Evolutionary conservation across 352 stramenopile genomes (phyloP).

Genomic region (Phytophthora capsici): DNA sequence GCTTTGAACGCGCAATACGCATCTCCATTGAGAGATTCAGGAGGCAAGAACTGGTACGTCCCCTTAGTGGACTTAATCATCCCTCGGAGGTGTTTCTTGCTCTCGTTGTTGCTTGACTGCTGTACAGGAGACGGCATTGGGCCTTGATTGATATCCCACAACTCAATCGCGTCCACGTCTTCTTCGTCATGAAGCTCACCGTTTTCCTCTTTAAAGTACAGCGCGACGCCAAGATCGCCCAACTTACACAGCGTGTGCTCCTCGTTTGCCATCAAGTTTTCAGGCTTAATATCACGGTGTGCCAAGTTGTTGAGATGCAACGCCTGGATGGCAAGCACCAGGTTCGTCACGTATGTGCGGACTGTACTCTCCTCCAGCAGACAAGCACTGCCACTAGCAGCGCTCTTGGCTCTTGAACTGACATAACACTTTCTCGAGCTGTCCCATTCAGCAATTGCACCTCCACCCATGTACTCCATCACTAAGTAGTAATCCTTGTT

Average conservation of each 20-base stretch:
- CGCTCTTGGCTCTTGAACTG: constrained; percentile 44
- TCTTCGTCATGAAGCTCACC: constrained; percentile 58
- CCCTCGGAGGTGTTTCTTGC: constrained; percentile 27
- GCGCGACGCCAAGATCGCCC: constrained; percentile 82
- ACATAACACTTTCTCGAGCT: constrained; percentile 69
- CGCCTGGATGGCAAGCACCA: constrained; percentile 74
- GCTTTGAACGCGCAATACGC: constrained; percentile 85
- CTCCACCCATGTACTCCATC: constrained; percentile 89
- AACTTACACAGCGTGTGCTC: constrained; percentile 72
- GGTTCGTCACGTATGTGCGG: constrained; percentile 60
- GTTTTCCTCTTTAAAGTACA: constrained; percentile 73
- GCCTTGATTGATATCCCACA: constrained; percentile 49
- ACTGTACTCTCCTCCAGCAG: constrained; percentile 54
- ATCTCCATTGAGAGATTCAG: constrained; percentile 67
- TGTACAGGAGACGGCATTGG: constrained; percentile 1
- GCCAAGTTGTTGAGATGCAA: constrained; percentile 78
- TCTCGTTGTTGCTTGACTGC: not conserved
- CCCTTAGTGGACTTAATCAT: constrained; percentile 78
- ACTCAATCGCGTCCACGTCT: constrained; percentile 52
- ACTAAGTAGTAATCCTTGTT: constrained; percentile 72
- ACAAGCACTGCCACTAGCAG: constrained; percentile 36
- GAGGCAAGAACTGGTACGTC: constrained; percentile 80
- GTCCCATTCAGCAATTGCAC: constrained; percentile 82
- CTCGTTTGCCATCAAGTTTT: constrained; percentile 79
- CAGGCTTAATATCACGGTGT: constrained; percentile 89